Conservation (phyloP, 2,329 filamentous ascomycete species). For the Fusarium sp. region DNA sequence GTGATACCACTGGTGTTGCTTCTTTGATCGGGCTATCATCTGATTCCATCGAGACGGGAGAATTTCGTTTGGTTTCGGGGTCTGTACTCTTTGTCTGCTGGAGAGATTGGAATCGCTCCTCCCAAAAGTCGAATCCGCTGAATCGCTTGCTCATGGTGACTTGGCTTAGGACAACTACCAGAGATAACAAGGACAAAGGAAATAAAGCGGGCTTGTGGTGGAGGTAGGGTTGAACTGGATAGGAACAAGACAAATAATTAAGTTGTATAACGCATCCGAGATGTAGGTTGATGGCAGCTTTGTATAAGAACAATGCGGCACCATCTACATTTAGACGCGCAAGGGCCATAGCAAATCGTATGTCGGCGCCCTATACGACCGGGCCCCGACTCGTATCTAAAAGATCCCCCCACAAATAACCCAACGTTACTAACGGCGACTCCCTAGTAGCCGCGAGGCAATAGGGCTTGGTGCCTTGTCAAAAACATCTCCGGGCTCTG, state of each 20-base stretch:
- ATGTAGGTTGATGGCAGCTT: no score
- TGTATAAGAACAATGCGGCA: background rate
- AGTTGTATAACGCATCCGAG: no score
- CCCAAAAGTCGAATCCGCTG: constrained; percentile 31
- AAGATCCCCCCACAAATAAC: background rate
- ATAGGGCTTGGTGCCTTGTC: background rate
- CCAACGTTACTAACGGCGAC: background rate
- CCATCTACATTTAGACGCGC: constrained; percentile 26
- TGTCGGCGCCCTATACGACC: constrained; percentile 2
- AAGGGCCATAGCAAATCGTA: constrained; percentile 3
- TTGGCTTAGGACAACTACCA: background rate
- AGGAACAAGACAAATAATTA: no score
- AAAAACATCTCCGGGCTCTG: background rate
- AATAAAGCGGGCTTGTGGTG: background rate
- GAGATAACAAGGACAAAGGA: background rate
- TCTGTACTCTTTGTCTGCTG: background rate
- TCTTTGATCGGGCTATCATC: background rate
- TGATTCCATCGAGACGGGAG: constrained; percentile 11
- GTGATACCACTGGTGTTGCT: background rate
- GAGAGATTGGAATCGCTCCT: constrained; percentile 12
- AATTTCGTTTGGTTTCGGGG: constrained; percentile 4
- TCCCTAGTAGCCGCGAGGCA: background rate
- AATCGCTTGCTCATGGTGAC: constrained; percentile 22
- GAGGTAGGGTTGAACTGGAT: no score
- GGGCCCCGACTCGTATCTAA: constrained; percentile 2